A percentile compares a stretch with the other conserved stretches of the same genome.
These are phyloP conservation scores for Galerina marginata DNA, from an alignment of 768 basidiomycete genomes.

Conservation along the genomic window DNA sequence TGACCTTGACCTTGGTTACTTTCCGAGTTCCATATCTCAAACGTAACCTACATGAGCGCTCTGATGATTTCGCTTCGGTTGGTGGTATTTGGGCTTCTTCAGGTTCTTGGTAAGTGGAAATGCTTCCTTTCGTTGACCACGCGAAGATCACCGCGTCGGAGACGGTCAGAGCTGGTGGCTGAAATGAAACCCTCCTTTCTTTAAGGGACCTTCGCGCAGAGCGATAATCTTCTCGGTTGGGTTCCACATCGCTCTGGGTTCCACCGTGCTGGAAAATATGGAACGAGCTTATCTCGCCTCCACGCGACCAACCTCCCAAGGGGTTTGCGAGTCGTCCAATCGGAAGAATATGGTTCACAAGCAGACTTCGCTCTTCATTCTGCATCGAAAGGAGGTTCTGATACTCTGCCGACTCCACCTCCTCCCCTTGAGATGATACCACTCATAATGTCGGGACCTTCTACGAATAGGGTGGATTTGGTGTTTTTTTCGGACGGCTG, in stretches of 20 bases:
- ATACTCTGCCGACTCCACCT: background rate
- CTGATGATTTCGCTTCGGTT: no score
- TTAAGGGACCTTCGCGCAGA: no score
- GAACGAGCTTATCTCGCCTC: background rate
- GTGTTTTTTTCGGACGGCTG: conserved; percentile 84
- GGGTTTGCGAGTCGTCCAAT: background rate
- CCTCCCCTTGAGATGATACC: conserved; percentile 62
- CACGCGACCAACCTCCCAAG: no score
- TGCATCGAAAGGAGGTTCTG: background rate
- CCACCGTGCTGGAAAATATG: background rate
- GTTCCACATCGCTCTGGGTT: background rate
- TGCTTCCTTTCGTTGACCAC: no score
- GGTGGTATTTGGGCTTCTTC: no score
- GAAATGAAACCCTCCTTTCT: no score
- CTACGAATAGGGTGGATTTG: conserved; percentile 71
- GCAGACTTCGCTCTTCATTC: background rate
- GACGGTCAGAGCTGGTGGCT: no score
- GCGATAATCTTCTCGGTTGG: background rate
- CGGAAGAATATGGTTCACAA: background rate
- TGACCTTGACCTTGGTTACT: no score
- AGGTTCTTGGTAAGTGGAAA: no score
- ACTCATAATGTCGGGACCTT: conserved; percentile 64
- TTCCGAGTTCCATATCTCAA: no score
- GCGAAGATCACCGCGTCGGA: no score
- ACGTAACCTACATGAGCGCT: no score